phyloP scores from a whole-genome alignment of 495 filamentous ascomycete genomes.

The Acidiella bohemica region DNA sequence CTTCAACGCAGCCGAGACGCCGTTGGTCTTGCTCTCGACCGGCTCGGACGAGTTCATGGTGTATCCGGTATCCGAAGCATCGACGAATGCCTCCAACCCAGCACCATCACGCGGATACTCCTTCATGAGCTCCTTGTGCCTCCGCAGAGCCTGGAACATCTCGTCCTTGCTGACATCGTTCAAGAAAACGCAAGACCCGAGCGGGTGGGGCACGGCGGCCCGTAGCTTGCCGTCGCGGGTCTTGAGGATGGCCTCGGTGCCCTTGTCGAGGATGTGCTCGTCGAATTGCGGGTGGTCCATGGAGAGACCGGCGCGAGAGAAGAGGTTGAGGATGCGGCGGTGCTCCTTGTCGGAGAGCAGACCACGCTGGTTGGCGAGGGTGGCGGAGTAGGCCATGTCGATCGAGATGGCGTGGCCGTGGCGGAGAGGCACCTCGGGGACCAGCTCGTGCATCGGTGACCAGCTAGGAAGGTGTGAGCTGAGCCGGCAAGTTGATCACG shows the following conservation, averaged over 20 bases:
- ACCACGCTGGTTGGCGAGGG: constrained; percentile 40
- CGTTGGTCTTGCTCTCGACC: constrained; percentile 21
- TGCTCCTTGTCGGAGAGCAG: constrained; percentile 41
- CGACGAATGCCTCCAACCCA: constrained; percentile 48
- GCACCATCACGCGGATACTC: constrained; percentile 42
- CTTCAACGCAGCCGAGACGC: constrained; percentile 6
- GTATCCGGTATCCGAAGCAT: constrained; percentile 46
- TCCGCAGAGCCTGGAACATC: constrained; percentile 36
- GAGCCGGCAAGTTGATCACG: too few species aligned
- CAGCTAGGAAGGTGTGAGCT: constrained; percentile 36
- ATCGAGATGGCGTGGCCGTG: constrained; percentile 55
- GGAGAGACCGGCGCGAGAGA: constrained; percentile 47
- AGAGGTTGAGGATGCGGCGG: constrained; percentile 40
- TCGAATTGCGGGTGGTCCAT: constrained; percentile 51
- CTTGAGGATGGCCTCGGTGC: constrained; percentile 47
- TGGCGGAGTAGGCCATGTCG: constrained; percentile 55
- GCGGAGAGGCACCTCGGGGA: constrained; percentile 44
- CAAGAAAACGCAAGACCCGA: constrained; percentile 44
- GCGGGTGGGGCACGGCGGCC: constrained; percentile 42
- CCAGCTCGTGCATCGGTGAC: constrained; percentile 50
- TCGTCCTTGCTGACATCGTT: constrained; percentile 42
- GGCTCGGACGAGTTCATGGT: constrained; percentile 33
- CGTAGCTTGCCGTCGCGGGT: constrained; percentile 48
- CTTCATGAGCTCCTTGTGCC: constrained; percentile 42
- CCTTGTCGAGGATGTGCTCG: constrained; percentile 43